These are phyloP conservation scores for Rhododendron ferrugineum DNA, from an alignment of 148 eudicot genomes.

Conservation along the genomic window DNA sequence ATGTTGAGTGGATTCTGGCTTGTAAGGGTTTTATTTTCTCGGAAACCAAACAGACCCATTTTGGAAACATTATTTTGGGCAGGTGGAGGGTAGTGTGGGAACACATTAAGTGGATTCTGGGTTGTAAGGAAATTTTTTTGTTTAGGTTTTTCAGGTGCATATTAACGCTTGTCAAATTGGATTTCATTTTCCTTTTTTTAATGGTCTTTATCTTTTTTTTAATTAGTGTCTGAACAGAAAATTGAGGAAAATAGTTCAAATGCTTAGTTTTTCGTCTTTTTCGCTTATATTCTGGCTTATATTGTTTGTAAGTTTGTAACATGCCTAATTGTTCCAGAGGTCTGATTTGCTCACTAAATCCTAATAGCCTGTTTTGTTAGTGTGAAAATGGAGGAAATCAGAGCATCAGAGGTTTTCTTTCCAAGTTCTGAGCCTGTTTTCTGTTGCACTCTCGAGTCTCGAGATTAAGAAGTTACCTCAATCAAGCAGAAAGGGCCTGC, in stretches of 20 bases:
- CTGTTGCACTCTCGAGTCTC: background rate
- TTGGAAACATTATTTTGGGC: background rate
- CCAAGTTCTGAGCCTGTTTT: background rate
- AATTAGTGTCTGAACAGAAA: background rate
- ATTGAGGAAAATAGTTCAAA: background rate
- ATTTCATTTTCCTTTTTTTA: background rate
- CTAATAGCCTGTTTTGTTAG: conserved; percentile 12
- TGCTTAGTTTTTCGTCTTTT: background rate
- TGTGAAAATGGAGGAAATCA: background rate
- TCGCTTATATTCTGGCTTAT: no score
- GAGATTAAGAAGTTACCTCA: background rate
- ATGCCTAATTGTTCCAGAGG: background rate
- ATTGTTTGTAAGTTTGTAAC: background rate
- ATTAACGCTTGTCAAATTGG: background rate
- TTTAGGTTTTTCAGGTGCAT: background rate
- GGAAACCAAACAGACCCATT: background rate
- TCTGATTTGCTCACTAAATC: background rate
- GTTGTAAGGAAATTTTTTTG: background rate
- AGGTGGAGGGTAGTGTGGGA: background rate
- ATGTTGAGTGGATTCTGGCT: background rate
- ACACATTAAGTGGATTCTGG: background rate
- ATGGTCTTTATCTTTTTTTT: background rate
- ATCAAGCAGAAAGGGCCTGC: background rate
- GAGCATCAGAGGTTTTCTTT: background rate
- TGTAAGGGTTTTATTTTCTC: background rate